These are phyloP conservation scores for Podaxis carcinomalis DNA, from an alignment of 768 basidiomycete species.

Conservation along the genomic window DNA sequence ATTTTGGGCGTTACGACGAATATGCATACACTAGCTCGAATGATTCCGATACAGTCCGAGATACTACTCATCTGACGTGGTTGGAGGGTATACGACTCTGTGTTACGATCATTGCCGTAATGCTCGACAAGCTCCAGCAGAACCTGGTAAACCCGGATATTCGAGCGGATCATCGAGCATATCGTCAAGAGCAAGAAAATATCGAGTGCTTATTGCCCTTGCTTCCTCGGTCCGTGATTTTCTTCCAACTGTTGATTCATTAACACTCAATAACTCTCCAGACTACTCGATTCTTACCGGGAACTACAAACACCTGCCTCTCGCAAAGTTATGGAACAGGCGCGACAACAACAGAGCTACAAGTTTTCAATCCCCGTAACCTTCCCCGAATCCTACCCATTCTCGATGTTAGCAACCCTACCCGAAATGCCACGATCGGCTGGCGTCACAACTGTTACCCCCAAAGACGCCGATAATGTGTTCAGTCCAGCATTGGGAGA, in stretches of 20 bases:
- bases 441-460: conserved; percentile 33
- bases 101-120: conserved; percentile 82
- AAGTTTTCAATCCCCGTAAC: conserved; percentile 66
- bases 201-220: conserved; percentile 81
- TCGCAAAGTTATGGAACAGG: conserved; percentile 64
- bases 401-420: conserved; percentile 69
- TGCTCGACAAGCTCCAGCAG: conserved; percentile 87
- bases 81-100: conserved; percentile 88
- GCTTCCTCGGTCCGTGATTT: conserved; percentile 65
- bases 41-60: conserved; percentile 64
- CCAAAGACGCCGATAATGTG: conserved; percentile 42
- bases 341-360: conserved; percentile 52
- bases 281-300: conserved; percentile 82
- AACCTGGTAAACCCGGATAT: conserved; percentile 67
- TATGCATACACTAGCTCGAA: conserved; percentile 55
- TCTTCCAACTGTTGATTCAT: background rate
- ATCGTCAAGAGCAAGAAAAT: conserved; percentile 86
- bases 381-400: conserved; percentile 94
- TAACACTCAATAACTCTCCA: conserved; percentile 23
- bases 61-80: conserved; percentile 81
- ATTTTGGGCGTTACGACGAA: conserved; percentile 91
- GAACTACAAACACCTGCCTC: conserved; percentile 74
- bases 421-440: conserved; percentile 44
- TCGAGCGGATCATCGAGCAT: conserved; percentile 52
- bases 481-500: conserved; percentile 84